Evolutionary conservation across 495 filamentous ascomycete species (phyloP).

Genomic region (Aspergillus homomorphus): DNA sequence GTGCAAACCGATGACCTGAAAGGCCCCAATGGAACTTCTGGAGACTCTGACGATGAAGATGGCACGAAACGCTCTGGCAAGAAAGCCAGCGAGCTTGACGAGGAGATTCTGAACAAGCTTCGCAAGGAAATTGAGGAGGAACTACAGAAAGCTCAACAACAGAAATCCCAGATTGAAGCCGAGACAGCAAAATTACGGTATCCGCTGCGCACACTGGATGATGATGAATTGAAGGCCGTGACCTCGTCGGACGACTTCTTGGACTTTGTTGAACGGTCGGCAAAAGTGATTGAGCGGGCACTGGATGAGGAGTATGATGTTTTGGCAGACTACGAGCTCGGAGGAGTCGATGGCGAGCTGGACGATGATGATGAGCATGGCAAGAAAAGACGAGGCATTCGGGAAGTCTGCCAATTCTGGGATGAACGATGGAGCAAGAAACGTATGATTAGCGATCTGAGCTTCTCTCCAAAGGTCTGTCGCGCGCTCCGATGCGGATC

Average conservation of each 20-base stretch:
- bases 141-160: slow-evolving; percentile 63
- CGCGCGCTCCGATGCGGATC: too few relatives aligned
- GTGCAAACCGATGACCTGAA: slow-evolving; percentile 70
- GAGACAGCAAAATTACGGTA: slow-evolving; percentile 56
- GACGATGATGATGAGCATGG: slow-evolving; percentile 83
- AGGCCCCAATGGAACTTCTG: slow-evolving; percentile 32
- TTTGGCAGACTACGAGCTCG: slow-evolving; percentile 86
- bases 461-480: slow-evolving; percentile 83
- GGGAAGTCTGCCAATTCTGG: slow-evolving; percentile 87
- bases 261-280: slow-evolving; percentile 91
- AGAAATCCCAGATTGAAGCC: slow-evolving; percentile 51
- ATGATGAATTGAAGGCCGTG: slow-evolving; percentile 86
- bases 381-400: slow-evolving; percentile 75
- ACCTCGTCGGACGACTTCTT: slow-evolving; percentile 90
- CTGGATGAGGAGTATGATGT: slow-evolving; percentile 94
- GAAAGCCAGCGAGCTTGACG: slow-evolving; percentile 74
- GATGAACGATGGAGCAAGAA: slow-evolving; percentile 96
- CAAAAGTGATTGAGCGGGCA: slow-evolving; percentile 94
- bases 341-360: slow-evolving; percentile 61
- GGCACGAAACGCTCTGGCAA: slow-evolving; percentile 68
- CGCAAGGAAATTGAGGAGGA: slow-evolving; percentile 92
- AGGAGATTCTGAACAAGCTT: slow-evolving; percentile 81
- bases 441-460: slow-evolving; percentile 88
- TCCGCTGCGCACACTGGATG: slow-evolving; percentile 74
- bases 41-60: slow-evolving; percentile 66